Evolutionary conservation across 2,329 filamentous ascomycete genomes (phyloP), one percentile per base, ranked within the genome.

Genomic region (Aspergillus ochraceus): DNA sequence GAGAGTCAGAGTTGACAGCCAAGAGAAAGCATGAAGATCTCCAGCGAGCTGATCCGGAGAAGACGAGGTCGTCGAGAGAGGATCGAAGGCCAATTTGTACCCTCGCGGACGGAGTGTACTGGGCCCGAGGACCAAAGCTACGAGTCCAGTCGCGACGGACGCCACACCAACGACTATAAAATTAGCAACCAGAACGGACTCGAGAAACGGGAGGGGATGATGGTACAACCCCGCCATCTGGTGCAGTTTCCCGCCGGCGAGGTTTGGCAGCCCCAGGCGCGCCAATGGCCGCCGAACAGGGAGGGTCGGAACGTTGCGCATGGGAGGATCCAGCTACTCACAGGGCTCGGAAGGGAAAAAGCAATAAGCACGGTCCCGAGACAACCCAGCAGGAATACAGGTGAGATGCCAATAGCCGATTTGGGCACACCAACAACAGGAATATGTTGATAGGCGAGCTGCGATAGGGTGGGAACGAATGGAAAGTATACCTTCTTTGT

Each of bases 21-120:
- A 14, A 50, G 17, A 49, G 22, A 20, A 50, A 52, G 36, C 29
- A 20, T 14, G 14, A 24, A 47, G 45, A 47, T 24, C 45, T 47
- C 12, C 10, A 12, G 22, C 20, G 11, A 12, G 19, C 19, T 24
- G 45, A 47, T 47, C 17, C 17, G 36, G 36, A n/a, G 36, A 47
- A 46, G 42, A 22, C 6, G 24, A 19, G 12, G 45, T 22, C 45
- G 45, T 47, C 45, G 22, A 22, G 12, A n/a, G 19, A 36, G 42
- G 20, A 26, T 19, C 17, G 36, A 20, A 46, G 10, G 32, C 22
- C 49, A 55, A 56, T 59, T 56, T 59, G 49, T 59, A 49, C n/a
- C 55, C 26, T 12, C 11, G 19, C 22, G 36, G 49, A 20, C 22
- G 49, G 54, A 14, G 19, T n/a, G 29, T 12, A 30, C 10, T 11